These are phyloP conservation scores for Hemerocallis citrina DNA, from an alignment of 106 monocot genomes.

Conservation along the genomic window DNA sequence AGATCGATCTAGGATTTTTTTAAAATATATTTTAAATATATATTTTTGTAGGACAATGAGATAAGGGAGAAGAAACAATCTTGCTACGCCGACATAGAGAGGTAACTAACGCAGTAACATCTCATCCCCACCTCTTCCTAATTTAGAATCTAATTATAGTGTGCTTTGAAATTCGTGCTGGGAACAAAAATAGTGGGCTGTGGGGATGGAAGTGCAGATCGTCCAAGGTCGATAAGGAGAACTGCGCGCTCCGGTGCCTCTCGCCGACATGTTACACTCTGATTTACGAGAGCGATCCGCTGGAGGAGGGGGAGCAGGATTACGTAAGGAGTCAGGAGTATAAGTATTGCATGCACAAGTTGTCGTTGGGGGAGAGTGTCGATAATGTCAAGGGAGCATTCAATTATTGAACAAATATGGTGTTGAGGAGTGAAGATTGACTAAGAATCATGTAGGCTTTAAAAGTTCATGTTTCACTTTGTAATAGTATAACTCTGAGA, in stretches of 20 bases:
- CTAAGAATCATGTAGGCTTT: no score
- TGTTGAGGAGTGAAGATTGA: no score
- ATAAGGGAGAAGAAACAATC: constrained; percentile 67
- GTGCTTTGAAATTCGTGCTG: neutral
- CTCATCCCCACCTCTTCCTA: neutral
- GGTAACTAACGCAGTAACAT: constrained; percentile 26
- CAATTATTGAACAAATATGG: neutral
- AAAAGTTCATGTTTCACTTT: no score
- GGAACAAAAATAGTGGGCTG: constrained; percentile 75
- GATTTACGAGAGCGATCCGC: constrained; percentile 40
- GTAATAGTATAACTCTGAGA: no score
- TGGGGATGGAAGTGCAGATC: constrained; percentile 79
- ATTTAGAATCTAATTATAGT: neutral
- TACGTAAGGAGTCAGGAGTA: constrained; percentile 1
- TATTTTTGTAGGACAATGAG: constrained; percentile 53
- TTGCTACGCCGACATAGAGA: constrained; percentile 93
- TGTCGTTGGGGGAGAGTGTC: neutral
- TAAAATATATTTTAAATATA: neutral
- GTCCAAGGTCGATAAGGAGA: constrained; percentile 74
- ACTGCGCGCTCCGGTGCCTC: constrained; percentile 80
- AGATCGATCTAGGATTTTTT: neutral
- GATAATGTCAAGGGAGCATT: neutral
- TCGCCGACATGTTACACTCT: constrained; percentile 68
- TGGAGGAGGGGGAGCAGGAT: constrained; percentile 8
- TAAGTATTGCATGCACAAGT: constrained; percentile 9